Evolutionary conservation across 495 filamentous ascomycete species (phyloP).

Genomic region (Xylaria longipes): DNA sequence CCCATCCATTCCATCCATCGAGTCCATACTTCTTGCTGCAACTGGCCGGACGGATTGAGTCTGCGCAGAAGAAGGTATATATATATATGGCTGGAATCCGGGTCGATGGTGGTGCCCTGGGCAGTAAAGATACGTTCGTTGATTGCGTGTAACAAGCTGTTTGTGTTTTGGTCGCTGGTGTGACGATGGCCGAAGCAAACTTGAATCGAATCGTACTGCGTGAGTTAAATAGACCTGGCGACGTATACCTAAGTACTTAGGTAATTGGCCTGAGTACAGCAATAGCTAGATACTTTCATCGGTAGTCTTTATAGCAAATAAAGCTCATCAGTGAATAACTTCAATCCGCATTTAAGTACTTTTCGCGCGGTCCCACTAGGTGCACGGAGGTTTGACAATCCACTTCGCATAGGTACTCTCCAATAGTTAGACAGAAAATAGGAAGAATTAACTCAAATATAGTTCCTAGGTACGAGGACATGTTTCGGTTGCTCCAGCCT

Average conservation of each 20-base stretch:
- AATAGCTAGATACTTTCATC: neutral
- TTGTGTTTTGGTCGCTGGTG: neutral
- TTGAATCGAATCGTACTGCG: neutral
- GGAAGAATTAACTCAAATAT: neutral
- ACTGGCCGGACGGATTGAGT: neutral
- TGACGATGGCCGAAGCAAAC: neutral
- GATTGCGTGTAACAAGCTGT: neutral
- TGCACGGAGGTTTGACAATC: neutral
- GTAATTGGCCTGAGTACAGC: neutral
- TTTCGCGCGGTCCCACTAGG: neutral
- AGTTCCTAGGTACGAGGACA: neutral
- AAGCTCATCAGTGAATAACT: neutral
- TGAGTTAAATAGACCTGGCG: neutral
- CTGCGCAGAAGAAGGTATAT: neutral
- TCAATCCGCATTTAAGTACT: neutral
- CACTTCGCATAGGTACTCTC: neutral
- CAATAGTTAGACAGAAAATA: no score
- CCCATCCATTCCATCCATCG: neutral
- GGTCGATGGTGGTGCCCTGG: neutral
- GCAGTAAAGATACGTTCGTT: neutral
- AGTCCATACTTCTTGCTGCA: neutral
- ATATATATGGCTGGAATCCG: neutral
- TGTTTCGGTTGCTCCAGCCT: neutral
- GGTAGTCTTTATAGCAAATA: neutral
- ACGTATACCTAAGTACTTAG: neutral